Base-by-base conservation (phyloP, 202 grass and related monocot species). In the Hordeum pubiflorum region DNA sequence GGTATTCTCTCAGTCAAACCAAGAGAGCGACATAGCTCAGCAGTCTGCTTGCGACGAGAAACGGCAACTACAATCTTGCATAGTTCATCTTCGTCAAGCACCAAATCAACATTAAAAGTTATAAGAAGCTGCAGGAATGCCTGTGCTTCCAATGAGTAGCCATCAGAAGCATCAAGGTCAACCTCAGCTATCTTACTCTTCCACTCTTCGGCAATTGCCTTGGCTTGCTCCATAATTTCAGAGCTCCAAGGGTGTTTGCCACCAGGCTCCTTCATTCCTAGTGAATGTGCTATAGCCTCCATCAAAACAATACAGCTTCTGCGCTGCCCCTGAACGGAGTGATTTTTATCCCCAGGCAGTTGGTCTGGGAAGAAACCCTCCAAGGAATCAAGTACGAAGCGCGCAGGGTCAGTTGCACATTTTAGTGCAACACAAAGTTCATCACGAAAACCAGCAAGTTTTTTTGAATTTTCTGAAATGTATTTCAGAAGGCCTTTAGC, bases 41-140 rank as follows among this genome's bases (percentile, higher is more conserved):
- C 76, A 82, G 91, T 84, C 69, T 91, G 91, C 82, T 82, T 97
- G 90, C 89, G 82, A 89, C 82, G 80, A 86, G 94, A 97, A 77
- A 93, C 83, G 10, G 94, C 89, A 86, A 97, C 78, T 84, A 93
- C 89, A 29, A 97, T 84, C 89, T 97, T 91, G 89, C 87, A 91
- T 81, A 97, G 85, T 67, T 93, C 86, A 84, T 93, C 91, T 84
- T 97, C 82, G 79, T 93, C 94, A 89, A 88, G 86, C 83, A 90
- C 87, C 64, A 59, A 89, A 66, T 76, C 89, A 83, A 93, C 58
- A 86, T 84, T 86, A 93, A 93, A 97, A 74, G 91, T 88, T 76
- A 89, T 82, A 87, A 90, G 89, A 79, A 93, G 85, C 86, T 93
- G 89, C 26, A 97, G 85, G 82, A 91, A 87, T 82, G 94, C 89